Conservation (phyloP, 441 rosid genomes). For the Codiaeum variegatum region DNA sequence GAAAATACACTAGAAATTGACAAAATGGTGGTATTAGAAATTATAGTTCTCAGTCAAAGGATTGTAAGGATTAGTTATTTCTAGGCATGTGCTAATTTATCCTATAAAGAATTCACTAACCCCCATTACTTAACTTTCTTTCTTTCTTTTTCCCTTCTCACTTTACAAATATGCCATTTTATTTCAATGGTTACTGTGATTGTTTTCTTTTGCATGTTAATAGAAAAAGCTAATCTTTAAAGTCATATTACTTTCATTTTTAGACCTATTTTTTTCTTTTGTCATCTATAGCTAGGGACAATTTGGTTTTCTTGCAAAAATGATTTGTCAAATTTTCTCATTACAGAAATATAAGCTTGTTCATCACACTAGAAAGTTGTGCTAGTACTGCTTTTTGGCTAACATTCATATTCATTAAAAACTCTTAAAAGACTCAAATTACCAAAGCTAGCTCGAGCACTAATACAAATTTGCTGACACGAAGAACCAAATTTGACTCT, state of each 20-base stretch:
- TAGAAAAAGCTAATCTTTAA: constrained; percentile 35
- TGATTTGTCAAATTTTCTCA: constrained; percentile 93
- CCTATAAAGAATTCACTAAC: too few species aligned
- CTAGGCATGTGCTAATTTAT: background rate
- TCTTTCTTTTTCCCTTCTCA: constrained; percentile 5
- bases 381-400: constrained; percentile 72
- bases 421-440: constrained; percentile 8
- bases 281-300: constrained; percentile 72
- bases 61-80: background rate
- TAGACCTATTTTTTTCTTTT: constrained; percentile 30
- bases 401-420: too few species aligned
- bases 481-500: constrained; percentile 71
- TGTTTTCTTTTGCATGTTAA: constrained; percentile 32
- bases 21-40: background rate
- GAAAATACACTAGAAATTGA: background rate
- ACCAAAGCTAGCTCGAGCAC: constrained; percentile 89
- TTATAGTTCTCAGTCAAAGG: background rate
- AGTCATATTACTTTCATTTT: constrained; percentile 14
- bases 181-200: constrained; percentile 28
- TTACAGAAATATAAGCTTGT: constrained; percentile 82
- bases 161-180: constrained; percentile 35
- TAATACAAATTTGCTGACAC: constrained; percentile 65
- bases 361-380: constrained; percentile 93
- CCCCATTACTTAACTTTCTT: too few species aligned
- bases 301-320: constrained; percentile 79